Conservation (phyloP, 306 rosid species). For the Corylus avellana region DNA sequence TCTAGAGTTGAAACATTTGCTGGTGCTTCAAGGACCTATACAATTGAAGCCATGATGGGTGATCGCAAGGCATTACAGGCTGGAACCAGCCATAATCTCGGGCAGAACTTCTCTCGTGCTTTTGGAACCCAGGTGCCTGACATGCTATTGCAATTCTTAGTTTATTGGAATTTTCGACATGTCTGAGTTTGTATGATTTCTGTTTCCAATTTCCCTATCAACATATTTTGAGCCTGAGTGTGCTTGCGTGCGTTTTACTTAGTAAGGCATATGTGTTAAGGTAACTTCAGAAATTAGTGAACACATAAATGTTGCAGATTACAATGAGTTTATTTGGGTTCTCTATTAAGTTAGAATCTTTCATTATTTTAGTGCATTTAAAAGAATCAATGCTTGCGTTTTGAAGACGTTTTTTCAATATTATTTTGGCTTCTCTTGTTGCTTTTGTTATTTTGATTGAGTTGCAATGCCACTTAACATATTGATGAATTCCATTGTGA, state of each 20-base stretch:
- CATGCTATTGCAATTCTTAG: conserved; percentile 1
- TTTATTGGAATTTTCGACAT: not conserved
- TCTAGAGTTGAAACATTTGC: conserved; percentile 97
- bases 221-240: not conserved
- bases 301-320: not conserved
- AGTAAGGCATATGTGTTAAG: not conserved
- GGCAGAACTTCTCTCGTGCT: conserved; percentile 94
- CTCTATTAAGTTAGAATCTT: not conserved
- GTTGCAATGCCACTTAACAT: not conserved
- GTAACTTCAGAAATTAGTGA: not conserved
- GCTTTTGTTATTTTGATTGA: not conserved
- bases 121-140: conserved; percentile 82
- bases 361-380: not conserved
- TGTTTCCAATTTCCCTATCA: not conserved
- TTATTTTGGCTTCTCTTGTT: not conserved
- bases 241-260: not conserved
- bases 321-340: not conserved
- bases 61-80: conserved; percentile 96
- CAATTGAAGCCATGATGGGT: conserved; percentile 99
- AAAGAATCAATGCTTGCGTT: not conserved
- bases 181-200: not conserved
- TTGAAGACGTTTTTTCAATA: not conserved
- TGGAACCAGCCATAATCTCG: conserved; percentile 98
- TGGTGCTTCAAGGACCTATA: conserved; percentile 88
- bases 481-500: not conserved